Evolutionary conservation across 345 rosid genomes (phyloP), one percentile per base, ranked within the genome.

Genomic region (Boechera divaricarpa): DNA sequence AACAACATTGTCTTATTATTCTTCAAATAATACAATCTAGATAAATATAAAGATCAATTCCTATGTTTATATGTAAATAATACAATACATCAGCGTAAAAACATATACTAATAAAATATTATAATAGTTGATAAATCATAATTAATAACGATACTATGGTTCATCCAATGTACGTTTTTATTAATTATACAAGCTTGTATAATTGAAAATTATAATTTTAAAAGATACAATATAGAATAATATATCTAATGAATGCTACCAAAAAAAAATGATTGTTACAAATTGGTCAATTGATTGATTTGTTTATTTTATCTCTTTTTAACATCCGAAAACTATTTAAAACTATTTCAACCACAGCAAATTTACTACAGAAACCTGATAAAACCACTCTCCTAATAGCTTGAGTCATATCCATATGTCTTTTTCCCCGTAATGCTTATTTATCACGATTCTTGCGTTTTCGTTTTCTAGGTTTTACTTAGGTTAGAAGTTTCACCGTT

Each of bases 401-500:
- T 39, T 5, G 35, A 68, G 36, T 53, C 52, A 69, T 53, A 68
- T 28, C 35, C 7, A 29, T 12, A 16, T 57, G n/a, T 13, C 57
- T 39, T 39, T 9, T 39, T 54, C 47, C 57, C 6, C 38, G 35
- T 8, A 36, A 49, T 16, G 24, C 49, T 60, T 8, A 16, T n/a
- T 28, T 24, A 15, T 48, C 5, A 52, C 28, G 69, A 49, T 26
- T 26, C 6, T 28, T 55, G 38, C 11, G 10, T 29, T 73, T 73
- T 38, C 21, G 5, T 18, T 28, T 26, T 10, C 36, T 33, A 52
- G 44, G 10, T 53, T 52, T 72, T 73, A 52, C 77, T 73, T 73
- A 52, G 63, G 54, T 29, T 28, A 3, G 16, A 63, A 72, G 61
- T 73, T 73, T 62, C 69, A 41, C 42, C 53, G 62, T 73, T 58